phyloP scores from a whole-genome alignment of 495 filamentous ascomycete species.

The Letharia lupina region DNA sequence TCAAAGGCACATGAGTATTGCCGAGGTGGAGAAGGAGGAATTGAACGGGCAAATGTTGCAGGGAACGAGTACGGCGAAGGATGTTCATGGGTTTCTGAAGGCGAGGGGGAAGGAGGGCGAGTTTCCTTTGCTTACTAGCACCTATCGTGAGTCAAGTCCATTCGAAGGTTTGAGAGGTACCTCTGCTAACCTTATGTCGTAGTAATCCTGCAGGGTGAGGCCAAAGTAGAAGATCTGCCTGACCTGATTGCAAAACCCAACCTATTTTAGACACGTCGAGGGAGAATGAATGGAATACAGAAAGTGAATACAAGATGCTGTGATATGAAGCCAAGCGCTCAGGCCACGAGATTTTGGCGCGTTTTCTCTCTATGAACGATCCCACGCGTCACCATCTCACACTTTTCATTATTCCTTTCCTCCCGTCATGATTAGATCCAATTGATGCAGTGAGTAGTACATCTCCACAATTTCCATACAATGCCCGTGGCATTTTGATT shows the following conservation, averaged over 20 bases:
- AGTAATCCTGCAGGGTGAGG: slow-evolving; percentile 51
- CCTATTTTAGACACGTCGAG: neutral
- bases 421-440: too few species aligned
- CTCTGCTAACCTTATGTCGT: slow-evolving; percentile 1
- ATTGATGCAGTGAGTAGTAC: too few species aligned
- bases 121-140: slow-evolving; percentile 86
- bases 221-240: slow-evolving; percentile 53
- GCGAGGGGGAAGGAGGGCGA: slow-evolving; percentile 65
- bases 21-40: slow-evolving; percentile 79
- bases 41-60: slow-evolving; percentile 97
- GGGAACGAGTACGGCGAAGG: slow-evolving; percentile 81
- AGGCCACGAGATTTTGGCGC: too few species aligned
- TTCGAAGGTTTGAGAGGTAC: neutral
- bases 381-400: too few species aligned
- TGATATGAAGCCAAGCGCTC: neutral
- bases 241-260: slow-evolving; percentile 37
- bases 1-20: slow-evolving; percentile 66
- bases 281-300: neutral
- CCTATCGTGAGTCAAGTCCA: slow-evolving; percentile 49
- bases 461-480: too few species aligned
- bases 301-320: neutral
- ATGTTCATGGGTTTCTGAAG: slow-evolving; percentile 84
- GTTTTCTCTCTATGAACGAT: too few species aligned
- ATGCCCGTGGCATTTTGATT: too few species aligned
- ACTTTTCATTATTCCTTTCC: too few species aligned